A percentile compares a stretch with the other conserved stretches of the same genome.
These are phyloP conservation scores for Thymus mandschuricus DNA, from an alignment of 257 asterid genomes.

Conservation along the genomic window DNA sequence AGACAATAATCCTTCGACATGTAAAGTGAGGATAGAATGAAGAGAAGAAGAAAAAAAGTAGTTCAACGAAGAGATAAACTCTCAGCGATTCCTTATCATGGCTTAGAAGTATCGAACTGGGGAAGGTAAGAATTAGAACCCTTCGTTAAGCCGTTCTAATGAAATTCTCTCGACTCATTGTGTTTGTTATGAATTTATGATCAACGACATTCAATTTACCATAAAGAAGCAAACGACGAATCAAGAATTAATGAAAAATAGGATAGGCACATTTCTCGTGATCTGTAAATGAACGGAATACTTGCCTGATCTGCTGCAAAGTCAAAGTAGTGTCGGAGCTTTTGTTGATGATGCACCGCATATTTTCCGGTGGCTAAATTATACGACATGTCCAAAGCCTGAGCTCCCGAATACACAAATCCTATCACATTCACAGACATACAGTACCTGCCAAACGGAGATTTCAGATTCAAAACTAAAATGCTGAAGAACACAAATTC, in stretches of 20 bases:
- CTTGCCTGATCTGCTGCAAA: conserved; percentile 85
- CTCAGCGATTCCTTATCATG: conserved; percentile 28
- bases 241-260: not conserved
- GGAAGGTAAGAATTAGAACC: not conserved
- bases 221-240: conserved; percentile 19
- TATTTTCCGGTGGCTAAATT: conserved; percentile 58
- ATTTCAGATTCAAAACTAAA: conserved; percentile 26
- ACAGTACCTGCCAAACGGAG: conserved; percentile 63
- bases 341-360: conserved; percentile 38
- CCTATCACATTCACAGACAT: conserved; percentile 72
- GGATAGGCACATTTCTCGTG: not conserved
- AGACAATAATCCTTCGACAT: conserved; percentile 20
- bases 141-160: not conserved
- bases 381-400: conserved; percentile 55
- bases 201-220: conserved; percentile 3
- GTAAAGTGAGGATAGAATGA: conserved; percentile 26
- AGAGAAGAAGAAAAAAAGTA: conserved; percentile 26
- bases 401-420: conserved; percentile 72
- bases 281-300: conserved; percentile 14
- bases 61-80: conserved; percentile 21
- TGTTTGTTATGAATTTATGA: not conserved
- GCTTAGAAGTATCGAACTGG: conserved; percentile 15
- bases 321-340: conserved; percentile 56
- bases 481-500: not conserved
- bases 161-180: conserved; percentile 4